phyloP scores from a whole-genome alignment of 352 stramenopile genomes.

The Aphanomyces euteiches region DNA sequence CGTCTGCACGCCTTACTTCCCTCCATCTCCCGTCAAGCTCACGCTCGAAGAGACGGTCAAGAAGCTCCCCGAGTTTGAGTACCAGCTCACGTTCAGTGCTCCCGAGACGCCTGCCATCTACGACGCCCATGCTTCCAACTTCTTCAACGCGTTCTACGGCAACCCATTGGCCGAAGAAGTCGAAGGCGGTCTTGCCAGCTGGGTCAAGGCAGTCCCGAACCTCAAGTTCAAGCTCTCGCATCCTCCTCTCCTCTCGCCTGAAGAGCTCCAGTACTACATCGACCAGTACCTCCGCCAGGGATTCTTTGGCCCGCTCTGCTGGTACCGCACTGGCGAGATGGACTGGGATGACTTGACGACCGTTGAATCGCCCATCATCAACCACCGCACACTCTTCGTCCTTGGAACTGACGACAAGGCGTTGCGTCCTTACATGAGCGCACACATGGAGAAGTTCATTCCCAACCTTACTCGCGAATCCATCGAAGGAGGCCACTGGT shows the following conservation, averaged over 20 bases:
- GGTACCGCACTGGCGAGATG: slow-evolving; percentile 42
- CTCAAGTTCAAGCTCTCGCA: slow-evolving; percentile 15
- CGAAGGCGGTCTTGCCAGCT: neutral
- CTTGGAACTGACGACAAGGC: slow-evolving; percentile 41
- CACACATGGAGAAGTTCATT: slow-evolving; percentile 41
- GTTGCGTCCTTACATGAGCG: slow-evolving; percentile 45
- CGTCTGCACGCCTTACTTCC: slow-evolving; percentile 69
- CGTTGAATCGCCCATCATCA: slow-evolving; percentile 30
- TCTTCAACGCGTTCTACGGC: neutral
- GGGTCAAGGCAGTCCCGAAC: neutral
- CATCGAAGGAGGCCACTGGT: slow-evolving; percentile 33
- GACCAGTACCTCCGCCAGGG: slow-evolving; percentile 40
- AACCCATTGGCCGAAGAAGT: neutral
- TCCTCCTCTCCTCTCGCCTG: slow-evolving; percentile 39
- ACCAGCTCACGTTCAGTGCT: slow-evolving; percentile 53
- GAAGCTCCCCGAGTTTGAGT: slow-evolving; percentile 53
- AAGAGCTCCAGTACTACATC: slow-evolving; percentile 51
- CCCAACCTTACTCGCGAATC: slow-evolving; percentile 41
- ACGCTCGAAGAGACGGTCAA: slow-evolving; percentile 46
- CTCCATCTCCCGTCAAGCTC: slow-evolving; percentile 40
- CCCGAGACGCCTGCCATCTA: neutral
- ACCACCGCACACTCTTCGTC: slow-evolving; percentile 47
- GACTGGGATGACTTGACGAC: slow-evolving; percentile 42
- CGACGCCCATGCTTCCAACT: slow-evolving; percentile 32
- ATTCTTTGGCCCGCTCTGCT: slow-evolving; percentile 39